These are phyloP conservation scores for Kockiozyma suomiensis DNA, from an alignment of 805 yeast genomes.

Conservation along the genomic window DNA sequence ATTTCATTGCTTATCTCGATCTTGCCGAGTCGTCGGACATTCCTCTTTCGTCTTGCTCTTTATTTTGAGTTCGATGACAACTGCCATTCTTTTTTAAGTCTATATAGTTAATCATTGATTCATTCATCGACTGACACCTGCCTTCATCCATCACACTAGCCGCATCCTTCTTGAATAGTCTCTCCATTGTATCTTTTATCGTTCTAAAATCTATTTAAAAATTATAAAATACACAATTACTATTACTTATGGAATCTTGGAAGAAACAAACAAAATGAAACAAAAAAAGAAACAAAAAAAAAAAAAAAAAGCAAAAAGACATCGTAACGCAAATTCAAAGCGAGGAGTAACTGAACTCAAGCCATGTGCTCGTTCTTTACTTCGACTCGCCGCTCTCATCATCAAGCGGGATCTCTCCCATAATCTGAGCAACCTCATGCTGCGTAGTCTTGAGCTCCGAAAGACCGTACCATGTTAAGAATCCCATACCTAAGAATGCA, in stretches of 20 bases:
- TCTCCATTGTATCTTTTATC: no score
- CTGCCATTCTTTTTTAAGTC: no score
- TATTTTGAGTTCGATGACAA: no score
- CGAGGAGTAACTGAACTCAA: background rate
- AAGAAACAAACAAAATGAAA: no score
- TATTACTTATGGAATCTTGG: background rate
- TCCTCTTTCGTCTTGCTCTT: no score
- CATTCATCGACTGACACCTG: no score
- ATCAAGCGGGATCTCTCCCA: slow-evolving; percentile 52
- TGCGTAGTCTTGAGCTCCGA: slow-evolving; percentile 76
- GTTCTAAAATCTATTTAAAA: background rate
- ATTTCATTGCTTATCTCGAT: no score
- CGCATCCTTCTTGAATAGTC: no score
- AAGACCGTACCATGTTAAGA: slow-evolving; percentile 82
- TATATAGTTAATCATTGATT: no score
- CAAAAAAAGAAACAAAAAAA: background rate
- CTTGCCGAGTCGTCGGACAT: no score
- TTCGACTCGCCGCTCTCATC: slow-evolving; percentile 52
- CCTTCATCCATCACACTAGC: no score
- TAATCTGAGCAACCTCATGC: slow-evolving; percentile 58
- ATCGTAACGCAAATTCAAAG: background rate
- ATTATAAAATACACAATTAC: background rate
- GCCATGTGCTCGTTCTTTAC: no score
- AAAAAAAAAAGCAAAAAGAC: background rate
- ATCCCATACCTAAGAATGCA: slow-evolving; percentile 77